Evolutionary conservation across 2,329 filamentous ascomycete genomes (phyloP).

Genomic region (Chalara sp.): DNA sequence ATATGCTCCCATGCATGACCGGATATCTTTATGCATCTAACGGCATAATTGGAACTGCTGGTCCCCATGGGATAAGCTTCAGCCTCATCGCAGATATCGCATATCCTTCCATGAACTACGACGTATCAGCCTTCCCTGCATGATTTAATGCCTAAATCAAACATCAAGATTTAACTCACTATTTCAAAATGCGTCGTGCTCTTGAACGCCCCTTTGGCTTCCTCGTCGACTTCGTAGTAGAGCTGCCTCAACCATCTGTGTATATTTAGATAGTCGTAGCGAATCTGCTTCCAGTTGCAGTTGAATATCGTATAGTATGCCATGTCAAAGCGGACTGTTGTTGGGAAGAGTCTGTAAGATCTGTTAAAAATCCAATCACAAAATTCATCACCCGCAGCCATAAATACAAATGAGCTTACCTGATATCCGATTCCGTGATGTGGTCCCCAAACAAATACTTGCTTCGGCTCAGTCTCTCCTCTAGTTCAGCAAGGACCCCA

Average conservation of each 20-base stretch:
- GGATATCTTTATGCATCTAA: too few relatives aligned
- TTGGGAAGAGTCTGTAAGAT: constrained; percentile 45
- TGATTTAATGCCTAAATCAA: too few relatives aligned
- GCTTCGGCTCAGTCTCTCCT: constrained; percentile 51
- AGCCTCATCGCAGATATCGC: too few relatives aligned
- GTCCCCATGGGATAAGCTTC: too few relatives aligned
- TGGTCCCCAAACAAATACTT: constrained; percentile 54
- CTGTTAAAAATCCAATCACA: too few relatives aligned
- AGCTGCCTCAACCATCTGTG: constrained; percentile 52
- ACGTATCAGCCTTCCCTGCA: too few relatives aligned
- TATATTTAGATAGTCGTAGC: constrained; percentile 50
- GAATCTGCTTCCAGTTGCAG: constrained; percentile 56
- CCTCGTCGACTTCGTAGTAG: constrained; percentile 51
- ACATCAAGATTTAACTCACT: background rate
- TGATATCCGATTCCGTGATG: constrained; percentile 64
- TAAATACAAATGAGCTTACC: constrained; percentile 20
- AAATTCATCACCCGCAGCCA: too few relatives aligned
- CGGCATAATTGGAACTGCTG: too few relatives aligned
- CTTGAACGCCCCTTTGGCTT: constrained; percentile 51
- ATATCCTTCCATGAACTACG: too few relatives aligned
- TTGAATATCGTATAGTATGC: constrained; percentile 60
- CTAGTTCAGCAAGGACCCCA: constrained; percentile 65
- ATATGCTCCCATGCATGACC: too few relatives aligned
- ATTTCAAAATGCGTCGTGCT: constrained; percentile 58
- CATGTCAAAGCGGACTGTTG: constrained; percentile 59